These are phyloP conservation scores for Austroboletus olivaceoglutinosus DNA, from an alignment of 1,284 basidiomycete genomes.

Conservation along the genomic window DNA sequence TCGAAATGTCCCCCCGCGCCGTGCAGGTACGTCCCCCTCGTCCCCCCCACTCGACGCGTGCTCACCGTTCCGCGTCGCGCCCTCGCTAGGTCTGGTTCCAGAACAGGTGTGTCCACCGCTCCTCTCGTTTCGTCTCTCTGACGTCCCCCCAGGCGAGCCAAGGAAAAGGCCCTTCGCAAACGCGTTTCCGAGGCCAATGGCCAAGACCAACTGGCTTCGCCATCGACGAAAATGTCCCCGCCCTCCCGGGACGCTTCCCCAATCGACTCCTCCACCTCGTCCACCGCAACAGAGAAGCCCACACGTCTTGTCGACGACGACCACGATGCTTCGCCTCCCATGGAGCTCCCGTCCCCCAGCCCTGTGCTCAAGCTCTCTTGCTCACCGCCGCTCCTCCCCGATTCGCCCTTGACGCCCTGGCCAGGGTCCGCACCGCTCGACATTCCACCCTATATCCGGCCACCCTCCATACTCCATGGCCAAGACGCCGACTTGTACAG, in stretches of 20 bases:
- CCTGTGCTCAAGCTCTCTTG: slow-evolving; percentile 37
- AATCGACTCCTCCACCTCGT: slow-evolving; percentile 31
- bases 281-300: slow-evolving; percentile 31
- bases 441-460: slow-evolving; percentile 23
- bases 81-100: slow-evolving; percentile 91
- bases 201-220: slow-evolving; percentile 14
- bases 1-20: slow-evolving; percentile 89
- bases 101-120: slow-evolving; percentile 59
- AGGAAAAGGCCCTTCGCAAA: slow-evolving; percentile 58
- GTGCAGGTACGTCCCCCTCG: slow-evolving; percentile 70
- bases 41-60: slow-evolving; percentile 14
- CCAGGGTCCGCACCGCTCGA: slow-evolving; percentile 36
- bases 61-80: slow-evolving; percentile 19
- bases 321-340: slow-evolving; percentile 3
- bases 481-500: slow-evolving; percentile 28
- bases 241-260: slow-evolving; percentile 30
- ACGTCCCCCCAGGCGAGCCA: slow-evolving; percentile 59
- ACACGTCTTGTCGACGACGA: slow-evolving; percentile 12
- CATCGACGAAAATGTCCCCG: slow-evolving; percentile 14
- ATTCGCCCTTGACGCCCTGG: slow-evolving; percentile 39
- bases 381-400: slow-evolving; percentile 38
- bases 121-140: not conserved
- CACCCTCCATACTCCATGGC: slow-evolving; percentile 10
- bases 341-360: slow-evolving; percentile 25
- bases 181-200: slow-evolving; percentile 15